Percentiles rank a stretch among this genome's conserved stretches.
phyloP scores from a whole-genome alignment of 441 rosid species.

The Arabidopsis hybrid region DNA sequence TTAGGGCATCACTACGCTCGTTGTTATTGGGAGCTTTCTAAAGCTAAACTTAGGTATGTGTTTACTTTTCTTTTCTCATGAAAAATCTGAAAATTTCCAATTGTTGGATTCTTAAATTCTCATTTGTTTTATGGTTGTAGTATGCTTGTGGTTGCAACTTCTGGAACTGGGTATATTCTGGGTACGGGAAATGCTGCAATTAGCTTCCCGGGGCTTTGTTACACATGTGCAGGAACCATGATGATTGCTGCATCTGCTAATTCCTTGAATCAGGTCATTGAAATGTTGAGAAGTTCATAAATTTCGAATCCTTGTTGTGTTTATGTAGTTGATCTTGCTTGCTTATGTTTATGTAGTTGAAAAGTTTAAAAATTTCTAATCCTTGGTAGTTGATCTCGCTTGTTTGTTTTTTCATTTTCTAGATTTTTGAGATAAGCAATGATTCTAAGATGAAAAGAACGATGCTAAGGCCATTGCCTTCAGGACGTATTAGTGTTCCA shows the following conservation, averaged over 20 bases:
- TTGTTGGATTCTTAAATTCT: not conserved
- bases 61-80: not conserved
- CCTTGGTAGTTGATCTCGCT: not conserved
- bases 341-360: too few relatives aligned
- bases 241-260: constrained; percentile 96
- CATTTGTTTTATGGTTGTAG: constrained; percentile 47
- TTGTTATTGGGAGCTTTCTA: constrained; percentile 96
- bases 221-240: constrained; percentile 96
- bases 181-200: constrained; percentile 70
- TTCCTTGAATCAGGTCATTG: constrained; percentile 75
- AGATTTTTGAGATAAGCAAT: constrained; percentile 87
- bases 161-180: constrained; percentile 91
- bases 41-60: constrained; percentile 90
- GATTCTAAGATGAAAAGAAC: constrained; percentile 98
- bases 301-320: constrained; percentile 1
- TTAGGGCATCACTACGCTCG: constrained; percentile 65
- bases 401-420: not conserved
- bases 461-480: constrained; percentile 84
- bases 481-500: constrained; percentile 70
- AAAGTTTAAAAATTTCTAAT: too few relatives aligned
- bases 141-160: constrained; percentile 93
- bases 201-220: constrained; percentile 78
- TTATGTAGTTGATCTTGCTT: constrained; percentile 12
- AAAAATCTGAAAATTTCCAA: not conserved
- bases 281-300: not conserved